phyloP scores from a whole-genome alignment of 768 basidiomycete species.

The Rhodotorula graminis region DNA sequence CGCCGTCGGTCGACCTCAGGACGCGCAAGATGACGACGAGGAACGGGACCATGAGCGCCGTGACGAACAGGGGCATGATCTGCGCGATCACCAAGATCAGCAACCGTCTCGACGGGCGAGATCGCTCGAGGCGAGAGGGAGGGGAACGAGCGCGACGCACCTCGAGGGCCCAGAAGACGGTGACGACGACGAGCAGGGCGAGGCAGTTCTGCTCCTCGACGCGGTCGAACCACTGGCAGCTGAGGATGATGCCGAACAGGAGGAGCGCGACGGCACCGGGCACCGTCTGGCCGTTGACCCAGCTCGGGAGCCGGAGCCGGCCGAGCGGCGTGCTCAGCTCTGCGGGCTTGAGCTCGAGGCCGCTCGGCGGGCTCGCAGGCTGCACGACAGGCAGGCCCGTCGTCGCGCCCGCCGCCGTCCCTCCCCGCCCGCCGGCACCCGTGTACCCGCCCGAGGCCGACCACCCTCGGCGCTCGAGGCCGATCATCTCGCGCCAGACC shows the following conservation, averaged over 20 bases:
- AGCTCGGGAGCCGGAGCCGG: slow-evolving; percentile 51
- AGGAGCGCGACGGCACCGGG: slow-evolving; percentile 53
- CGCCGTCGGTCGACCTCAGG: slow-evolving; percentile 59
- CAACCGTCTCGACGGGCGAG: too few relatives aligned
- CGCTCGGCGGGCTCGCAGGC: slow-evolving; percentile 48
- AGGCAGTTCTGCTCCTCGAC: slow-evolving; percentile 80
- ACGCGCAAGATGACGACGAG: slow-evolving; percentile 80
- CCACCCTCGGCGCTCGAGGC: slow-evolving; percentile 48
- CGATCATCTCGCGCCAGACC: slow-evolving; percentile 94
- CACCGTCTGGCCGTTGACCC: slow-evolving; percentile 52
- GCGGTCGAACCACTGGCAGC: slow-evolving; percentile 58
- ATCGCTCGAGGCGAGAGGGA: too few relatives aligned
- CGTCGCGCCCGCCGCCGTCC: slow-evolving; percentile 3
- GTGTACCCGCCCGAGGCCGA: background rate
- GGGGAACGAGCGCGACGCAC: slow-evolving; percentile 51
- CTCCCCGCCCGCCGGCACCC: background rate
- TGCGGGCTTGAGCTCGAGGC: slow-evolving; percentile 47
- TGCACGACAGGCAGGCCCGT: slow-evolving; percentile 37
- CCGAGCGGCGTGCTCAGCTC: slow-evolving; percentile 64
- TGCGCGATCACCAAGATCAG: slow-evolving; percentile 43
- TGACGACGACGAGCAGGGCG: slow-evolving; percentile 81
- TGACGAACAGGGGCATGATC: slow-evolving; percentile 98
- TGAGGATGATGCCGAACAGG: slow-evolving; percentile 62
- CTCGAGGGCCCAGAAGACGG: slow-evolving; percentile 94
- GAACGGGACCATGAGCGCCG: slow-evolving; percentile 80